Evolutionary conservation across 768 basidiomycete species (phyloP).

Genomic region (Suillus plorans): DNA sequence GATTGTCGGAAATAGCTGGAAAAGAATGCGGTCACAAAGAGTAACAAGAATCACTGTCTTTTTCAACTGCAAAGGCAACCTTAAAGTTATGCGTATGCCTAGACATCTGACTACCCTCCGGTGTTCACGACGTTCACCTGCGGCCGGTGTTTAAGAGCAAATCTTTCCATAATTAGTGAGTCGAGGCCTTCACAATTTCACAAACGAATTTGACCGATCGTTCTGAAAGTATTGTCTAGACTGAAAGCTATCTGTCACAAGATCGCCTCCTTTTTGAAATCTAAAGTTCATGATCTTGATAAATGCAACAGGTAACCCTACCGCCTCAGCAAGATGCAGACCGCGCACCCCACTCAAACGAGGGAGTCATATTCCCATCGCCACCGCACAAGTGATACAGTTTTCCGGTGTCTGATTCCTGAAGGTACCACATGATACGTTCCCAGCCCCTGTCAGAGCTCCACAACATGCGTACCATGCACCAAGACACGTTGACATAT

Average conservation of each 20-base stretch:
- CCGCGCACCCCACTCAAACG: neutral
- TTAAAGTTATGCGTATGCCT: neutral
- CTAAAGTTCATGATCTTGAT: neutral
- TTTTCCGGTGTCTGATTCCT: neutral
- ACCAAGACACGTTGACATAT: neutral
- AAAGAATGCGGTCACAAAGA: neutral
- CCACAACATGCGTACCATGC: neutral
- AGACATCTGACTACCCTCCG: neutral
- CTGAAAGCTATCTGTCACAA: neutral
- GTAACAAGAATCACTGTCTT: neutral
- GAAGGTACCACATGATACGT: neutral
- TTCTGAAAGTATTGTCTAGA: neutral
- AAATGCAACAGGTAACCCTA: neutral
- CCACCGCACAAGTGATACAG: neutral
- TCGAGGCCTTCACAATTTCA: neutral
- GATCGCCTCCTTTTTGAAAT: neutral
- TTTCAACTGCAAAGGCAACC: neutral
- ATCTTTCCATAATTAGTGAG: neutral
- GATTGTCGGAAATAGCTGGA: neutral
- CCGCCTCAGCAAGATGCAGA: neutral
- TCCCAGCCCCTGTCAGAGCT: conserved; percentile 5
- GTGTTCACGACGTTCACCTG: neutral
- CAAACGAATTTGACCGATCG: neutral
- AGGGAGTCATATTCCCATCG: conserved; percentile 1
- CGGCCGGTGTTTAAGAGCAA: neutral